Evolutionary conservation across 2,329 filamentous ascomycete genomes (phyloP), one percentile per base, ranked within the genome.

Genomic region (Tolypocladium guangdongense): DNA sequence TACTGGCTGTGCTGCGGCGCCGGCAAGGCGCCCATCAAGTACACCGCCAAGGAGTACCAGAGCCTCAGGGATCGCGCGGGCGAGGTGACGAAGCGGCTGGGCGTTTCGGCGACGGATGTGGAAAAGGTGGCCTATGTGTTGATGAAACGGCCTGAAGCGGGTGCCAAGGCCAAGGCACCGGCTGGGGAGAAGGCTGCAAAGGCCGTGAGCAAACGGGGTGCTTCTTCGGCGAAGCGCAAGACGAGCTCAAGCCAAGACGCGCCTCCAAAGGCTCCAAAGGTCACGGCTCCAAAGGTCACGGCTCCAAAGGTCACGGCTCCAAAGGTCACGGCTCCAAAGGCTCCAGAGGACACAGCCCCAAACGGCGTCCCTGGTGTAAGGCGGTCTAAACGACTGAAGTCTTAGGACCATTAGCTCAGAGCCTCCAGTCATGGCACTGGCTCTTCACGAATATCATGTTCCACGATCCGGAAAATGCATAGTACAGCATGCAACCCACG

Each of bases 71-170:
- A 64, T 5, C 64, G 68, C 51, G 73, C 76, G 1, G 64, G 67
- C 14, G 59, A 62, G 24, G 58, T 87, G 49, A 64, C 69, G 45
- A 62, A 69, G 49, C 73, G 80, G 47, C 70, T 87, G 8, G 68
- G 65, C 5, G 78, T 83, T 1, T 72, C 67, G 35, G 84, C 84
- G 1, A 73, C 81, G 41, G 81, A 88, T 36, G 69, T 86, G 6
- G 87, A 90, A 67, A 84, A 78, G 64, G 86, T 84, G 20, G 86
- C 86, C 2, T 89, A 83, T 63, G 85, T 88, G 11, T 64, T 88
- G 50, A 78, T 87, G 63, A 81, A 71, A 59, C 62, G 69, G 30
- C 45, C 59, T 4, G 56, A 60, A 35, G 47, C 54, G 35, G 20
- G 4, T 39, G 20, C 11, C 37, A 22, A 41, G 20, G 24, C 27